Evolutionary conservation across 1,284 basidiomycete species (phyloP).

Genomic region (Pyrrhoderma noxium): DNA sequence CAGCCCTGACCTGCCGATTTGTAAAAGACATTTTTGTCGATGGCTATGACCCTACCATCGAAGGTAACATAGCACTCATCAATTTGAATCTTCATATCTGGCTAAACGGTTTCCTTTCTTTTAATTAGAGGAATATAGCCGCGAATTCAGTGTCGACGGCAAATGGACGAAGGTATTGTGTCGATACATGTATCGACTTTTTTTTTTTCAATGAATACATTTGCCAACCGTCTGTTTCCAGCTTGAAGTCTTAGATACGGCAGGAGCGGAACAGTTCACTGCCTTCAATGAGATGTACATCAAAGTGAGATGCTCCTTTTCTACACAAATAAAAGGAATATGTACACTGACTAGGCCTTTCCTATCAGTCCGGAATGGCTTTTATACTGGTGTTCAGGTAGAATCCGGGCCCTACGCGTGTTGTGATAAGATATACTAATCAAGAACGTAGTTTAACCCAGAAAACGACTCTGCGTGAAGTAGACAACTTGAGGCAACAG

Average conservation of each 20-base stretch:
- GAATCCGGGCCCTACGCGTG: constrained; percentile 9
- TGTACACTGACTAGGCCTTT: background rate
- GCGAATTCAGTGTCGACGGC: constrained; percentile 54
- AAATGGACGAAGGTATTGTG: constrained; percentile 44
- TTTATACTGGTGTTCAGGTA: constrained; percentile 82
- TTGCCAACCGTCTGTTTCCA: constrained; percentile 27
- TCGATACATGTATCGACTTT: constrained; percentile 16
- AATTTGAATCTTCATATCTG: constrained; percentile 2
- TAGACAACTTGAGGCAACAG: constrained; percentile 73
- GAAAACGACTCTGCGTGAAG: constrained; percentile 68
- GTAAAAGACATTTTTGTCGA: constrained; percentile 69
- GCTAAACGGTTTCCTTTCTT: constrained; percentile 7
- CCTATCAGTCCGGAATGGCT: constrained; percentile 55
- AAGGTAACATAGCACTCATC: constrained; percentile 48
- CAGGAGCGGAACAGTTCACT: constrained; percentile 82
- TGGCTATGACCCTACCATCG: constrained; percentile 77
- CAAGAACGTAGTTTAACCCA: constrained; percentile 56
- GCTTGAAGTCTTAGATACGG: constrained; percentile 86
- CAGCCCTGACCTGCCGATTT: constrained; percentile 66
- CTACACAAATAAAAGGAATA: background rate
- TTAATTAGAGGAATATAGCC: constrained; percentile 59
- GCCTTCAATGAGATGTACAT: constrained; percentile 75
- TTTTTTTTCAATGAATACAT: background rate
- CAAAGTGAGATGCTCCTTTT: constrained; percentile 40
- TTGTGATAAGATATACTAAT: constrained; percentile 8